Conservation (phyloP, 2,329 filamentous ascomycete genomes). For the Aspergillus hiratsukae region DNA sequence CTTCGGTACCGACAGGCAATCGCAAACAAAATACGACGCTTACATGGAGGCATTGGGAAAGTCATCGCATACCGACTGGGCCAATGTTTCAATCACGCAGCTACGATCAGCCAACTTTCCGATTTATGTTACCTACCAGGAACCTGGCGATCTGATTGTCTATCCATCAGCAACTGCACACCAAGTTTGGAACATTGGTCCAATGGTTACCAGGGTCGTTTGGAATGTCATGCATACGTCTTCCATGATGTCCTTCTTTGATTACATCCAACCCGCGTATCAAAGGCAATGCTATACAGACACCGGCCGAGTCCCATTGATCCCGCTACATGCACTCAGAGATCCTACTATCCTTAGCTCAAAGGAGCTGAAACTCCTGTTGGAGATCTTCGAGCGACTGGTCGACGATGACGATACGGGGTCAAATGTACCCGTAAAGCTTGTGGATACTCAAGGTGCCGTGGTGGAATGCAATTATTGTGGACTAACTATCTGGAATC, state of each 20-base stretch:
- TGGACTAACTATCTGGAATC: conserved; percentile 36
- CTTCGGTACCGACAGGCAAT: conserved; percentile 33
- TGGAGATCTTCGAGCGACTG: conserved; percentile 27
- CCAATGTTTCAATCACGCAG: conserved; percentile 26
- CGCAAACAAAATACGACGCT: conserved; percentile 29
- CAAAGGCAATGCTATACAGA: conserved; percentile 34
- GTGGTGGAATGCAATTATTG: conserved; percentile 36
- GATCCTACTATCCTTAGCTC: conserved; percentile 7
- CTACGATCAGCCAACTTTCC: conserved; percentile 31
- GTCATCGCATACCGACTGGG: conserved; percentile 34
- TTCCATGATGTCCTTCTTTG: conserved; percentile 30
- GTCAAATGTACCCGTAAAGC: conserved; percentile 19
- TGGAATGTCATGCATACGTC: conserved; percentile 36
- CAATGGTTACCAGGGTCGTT: conserved; percentile 32
- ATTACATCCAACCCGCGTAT: conserved; percentile 33
- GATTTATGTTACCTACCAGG: conserved; percentile 32
- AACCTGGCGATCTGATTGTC: conserved; percentile 31
- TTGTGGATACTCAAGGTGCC: conserved; percentile 26
- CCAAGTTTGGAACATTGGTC: conserved; percentile 34
- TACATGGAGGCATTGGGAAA: conserved; percentile 31
- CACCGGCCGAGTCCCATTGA: conserved; percentile 23
- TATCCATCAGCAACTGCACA: conserved; percentile 35
- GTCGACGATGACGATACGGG: conserved; percentile 30
- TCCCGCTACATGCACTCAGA: conserved; percentile 21
- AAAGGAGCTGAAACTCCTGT: conserved; percentile 24